Conservation (phyloP, 164 flowering plant species). For the Chimonanthus salicifolius region DNA sequence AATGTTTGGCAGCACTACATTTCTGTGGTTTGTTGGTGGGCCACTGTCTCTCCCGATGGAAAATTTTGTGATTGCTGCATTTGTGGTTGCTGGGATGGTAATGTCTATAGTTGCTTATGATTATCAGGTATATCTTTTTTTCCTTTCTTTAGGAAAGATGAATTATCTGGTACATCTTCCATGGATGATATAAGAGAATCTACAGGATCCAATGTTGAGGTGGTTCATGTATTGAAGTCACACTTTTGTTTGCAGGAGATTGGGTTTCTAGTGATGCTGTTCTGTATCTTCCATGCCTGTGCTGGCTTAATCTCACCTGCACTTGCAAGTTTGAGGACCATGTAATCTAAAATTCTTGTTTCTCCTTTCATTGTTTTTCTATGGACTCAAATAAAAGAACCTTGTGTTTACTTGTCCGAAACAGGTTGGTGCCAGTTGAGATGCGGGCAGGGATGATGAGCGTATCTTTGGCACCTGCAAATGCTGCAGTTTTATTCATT, state of each 20-base stretch:
- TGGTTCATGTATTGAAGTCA: neutral
- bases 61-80: conserved; percentile 53
- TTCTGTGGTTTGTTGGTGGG: conserved; percentile 72
- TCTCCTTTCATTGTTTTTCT: conserved; percentile 3
- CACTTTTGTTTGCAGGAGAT: conserved; percentile 59
- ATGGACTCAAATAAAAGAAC: neutral
- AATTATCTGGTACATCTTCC: conserved; percentile 66
- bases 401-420: neutral
- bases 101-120: conserved; percentile 75
- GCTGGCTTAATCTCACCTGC: conserved; percentile 70
- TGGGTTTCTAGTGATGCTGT: conserved; percentile 55
- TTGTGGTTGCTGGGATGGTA: conserved; percentile 44
- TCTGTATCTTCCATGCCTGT: conserved; percentile 72
- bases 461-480: conserved; percentile 71
- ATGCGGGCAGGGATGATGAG: conserved; percentile 94
- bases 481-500: conserved; percentile 53
- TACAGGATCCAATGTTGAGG: neutral
- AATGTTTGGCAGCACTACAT: conserved; percentile 86
- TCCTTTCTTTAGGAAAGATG: too few species aligned
- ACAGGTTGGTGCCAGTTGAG: conserved; percentile 87
- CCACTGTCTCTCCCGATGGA: conserved; percentile 52
- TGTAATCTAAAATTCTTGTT: conserved; percentile 30
- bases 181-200: neutral
- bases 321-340: conserved; percentile 85
- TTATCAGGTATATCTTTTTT: conserved; percentile 62